Evolutionary conservation across 495 filamentous ascomycete genomes (phyloP).

Genomic region (Lindgomyces ingoldianus): DNA sequence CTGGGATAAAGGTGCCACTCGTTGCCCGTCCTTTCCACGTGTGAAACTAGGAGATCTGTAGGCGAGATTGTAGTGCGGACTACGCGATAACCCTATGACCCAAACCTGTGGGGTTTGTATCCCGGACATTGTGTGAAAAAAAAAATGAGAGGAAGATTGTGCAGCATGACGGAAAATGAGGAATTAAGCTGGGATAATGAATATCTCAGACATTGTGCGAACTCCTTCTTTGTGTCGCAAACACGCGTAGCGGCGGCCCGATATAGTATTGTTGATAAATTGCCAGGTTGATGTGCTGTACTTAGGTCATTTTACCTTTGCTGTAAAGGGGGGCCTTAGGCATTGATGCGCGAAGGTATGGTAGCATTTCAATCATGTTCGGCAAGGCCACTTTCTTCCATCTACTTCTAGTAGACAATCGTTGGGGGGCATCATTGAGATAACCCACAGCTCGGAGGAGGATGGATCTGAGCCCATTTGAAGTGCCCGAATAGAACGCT

Average conservation of each 20-base stretch:
- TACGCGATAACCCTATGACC: slow-evolving; percentile 5
- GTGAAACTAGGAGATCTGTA: not conserved
- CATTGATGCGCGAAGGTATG: too few species aligned
- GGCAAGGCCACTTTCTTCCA: too few species aligned
- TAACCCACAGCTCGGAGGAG: too few species aligned
- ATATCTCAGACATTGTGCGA: not conserved
- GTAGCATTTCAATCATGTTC: too few species aligned
- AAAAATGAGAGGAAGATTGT: not conserved
- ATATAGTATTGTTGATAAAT: too few species aligned
- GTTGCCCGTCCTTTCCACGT: not conserved
- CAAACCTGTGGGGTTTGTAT: not conserved
- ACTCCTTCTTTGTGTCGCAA: not conserved
- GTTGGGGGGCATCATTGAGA: too few species aligned
- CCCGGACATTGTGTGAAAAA: not conserved
- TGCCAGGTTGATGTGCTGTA: too few species aligned
- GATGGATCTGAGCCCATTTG: not conserved
- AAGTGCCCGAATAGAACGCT: not conserved
- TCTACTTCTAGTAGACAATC: too few species aligned
- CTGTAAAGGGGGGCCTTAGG: too few species aligned
- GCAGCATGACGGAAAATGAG: not conserved
- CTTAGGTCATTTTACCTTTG: too few species aligned
- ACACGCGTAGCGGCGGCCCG: not conserved
- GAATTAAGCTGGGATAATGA: not conserved
- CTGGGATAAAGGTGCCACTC: slow-evolving; percentile 12
- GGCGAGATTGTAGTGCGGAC: slow-evolving; percentile 22